Evolutionary conservation across 768 basidiomycete species (phyloP), one percentile per base, ranked within the genome.

Genomic region (Boletus sensibilis): DNA sequence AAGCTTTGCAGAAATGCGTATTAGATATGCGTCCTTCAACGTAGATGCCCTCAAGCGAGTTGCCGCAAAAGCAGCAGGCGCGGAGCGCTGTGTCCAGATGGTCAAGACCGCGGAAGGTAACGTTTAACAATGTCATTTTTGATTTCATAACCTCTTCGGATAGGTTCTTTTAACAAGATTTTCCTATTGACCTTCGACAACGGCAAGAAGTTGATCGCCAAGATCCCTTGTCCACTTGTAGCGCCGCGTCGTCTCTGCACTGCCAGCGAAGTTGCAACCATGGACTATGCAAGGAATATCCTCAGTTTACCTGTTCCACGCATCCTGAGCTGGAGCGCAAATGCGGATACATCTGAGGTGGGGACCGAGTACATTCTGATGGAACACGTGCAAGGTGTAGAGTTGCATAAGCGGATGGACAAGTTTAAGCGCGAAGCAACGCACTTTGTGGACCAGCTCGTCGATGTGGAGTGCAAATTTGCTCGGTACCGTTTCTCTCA

Each of bases 251-350:
- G 61, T 50, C 56, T 70, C 43, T 55, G 59, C 16, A 74, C 72
- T 2, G 74, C 75, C 8, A 75, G 74, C 50, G 74, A 74, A 50
- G 74, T 74, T 6, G 74, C 73, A 14, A 75, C 74, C 4, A 67
- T 74, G 58, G 63, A 74, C 25, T 75, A 64, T 50, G 54, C 62
- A 35, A 68, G 68, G 23, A 59, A 55, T 23, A 44, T 57, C 23
- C 68, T 74, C 25, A 55, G 56, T 13, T 34, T 75, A 23, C 70
- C 67, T 6, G 64, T 67, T 29, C 72, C 74, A 8, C 59, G 55
- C 16, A 63, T 75, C 20, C 56, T 71, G 42, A 57, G 67, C 35
- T 74, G 72, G 73, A 68, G 60, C 48, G 59, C 66, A 29, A 43
- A 47, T 25, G 63, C 67, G 7, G 56, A 57, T 27, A 20, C 21